Evolutionary conservation across 306 rosid species (phyloP).

Genomic region (Comarum palustre): DNA sequence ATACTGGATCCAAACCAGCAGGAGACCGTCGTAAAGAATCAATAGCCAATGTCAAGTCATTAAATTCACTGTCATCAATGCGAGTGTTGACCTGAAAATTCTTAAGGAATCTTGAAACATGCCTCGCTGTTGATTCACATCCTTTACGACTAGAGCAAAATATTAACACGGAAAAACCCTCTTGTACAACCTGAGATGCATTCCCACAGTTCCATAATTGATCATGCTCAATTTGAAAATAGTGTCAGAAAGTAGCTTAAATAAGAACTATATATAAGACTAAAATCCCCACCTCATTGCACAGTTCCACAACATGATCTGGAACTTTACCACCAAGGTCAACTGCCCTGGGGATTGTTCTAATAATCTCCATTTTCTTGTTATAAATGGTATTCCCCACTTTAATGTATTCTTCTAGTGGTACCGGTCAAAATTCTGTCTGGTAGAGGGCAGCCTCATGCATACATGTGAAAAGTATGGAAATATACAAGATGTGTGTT

Average conservation of each 20-base stretch:
- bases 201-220: conserved; percentile 5
- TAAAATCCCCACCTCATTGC: conserved; percentile 74
- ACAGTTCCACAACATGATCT: conserved; percentile 90
- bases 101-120: conserved; percentile 73
- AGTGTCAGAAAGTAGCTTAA: conserved; percentile 25
- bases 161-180: conserved; percentile 88
- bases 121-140: conserved; percentile 95
- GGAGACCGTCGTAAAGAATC: conserved; percentile 76
- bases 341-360: conserved; percentile 67
- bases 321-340: conserved; percentile 95
- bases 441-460: conserved; percentile 90
- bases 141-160: conserved; percentile 97
- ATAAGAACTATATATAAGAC: not conserved
- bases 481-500: conserved; percentile 11
- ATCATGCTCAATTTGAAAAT: conserved; percentile 17
- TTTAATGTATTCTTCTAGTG: conserved; percentile 90
- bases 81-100: conserved; percentile 42
- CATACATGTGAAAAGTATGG: conserved; percentile 32
- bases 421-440: conserved; percentile 95
- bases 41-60: conserved; percentile 63
- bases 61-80: conserved; percentile 53
- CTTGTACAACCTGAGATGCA: conserved; percentile 83
- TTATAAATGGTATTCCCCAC: conserved; percentile 75
- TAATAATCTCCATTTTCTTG: conserved; percentile 71
- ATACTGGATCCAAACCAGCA: conserved; percentile 83